Percentiles rank a stretch among this genome's conserved stretches.
Evolutionary conservation across 2,329 filamentous ascomycete genomes (phyloP).

Genomic region (Bisporella sp.): DNA sequence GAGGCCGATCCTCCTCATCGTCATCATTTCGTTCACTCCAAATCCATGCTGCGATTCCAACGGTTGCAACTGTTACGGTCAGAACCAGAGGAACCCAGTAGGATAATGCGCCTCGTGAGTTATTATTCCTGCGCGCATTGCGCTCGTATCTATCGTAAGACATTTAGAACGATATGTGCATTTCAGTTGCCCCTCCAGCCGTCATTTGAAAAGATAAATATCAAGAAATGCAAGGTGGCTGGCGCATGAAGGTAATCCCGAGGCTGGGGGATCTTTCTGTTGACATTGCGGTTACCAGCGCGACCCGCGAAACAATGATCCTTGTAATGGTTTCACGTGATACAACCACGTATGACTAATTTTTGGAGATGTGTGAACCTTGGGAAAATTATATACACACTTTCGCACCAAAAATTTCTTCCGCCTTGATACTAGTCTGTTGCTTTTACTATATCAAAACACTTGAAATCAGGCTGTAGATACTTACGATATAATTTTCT

Average conservation of each 20-base stretch:
- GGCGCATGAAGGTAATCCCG: constrained; percentile 7
- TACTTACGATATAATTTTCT: too few species aligned
- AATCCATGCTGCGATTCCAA: constrained; percentile 82
- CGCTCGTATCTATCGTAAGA: constrained; percentile 55
- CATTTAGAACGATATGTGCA: constrained; percentile 37
- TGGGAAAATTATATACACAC: too few species aligned
- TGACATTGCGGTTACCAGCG: too few species aligned
- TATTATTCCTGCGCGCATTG: constrained; percentile 29
- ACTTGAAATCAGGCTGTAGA: too few species aligned
- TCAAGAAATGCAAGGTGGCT: constrained; percentile 2
- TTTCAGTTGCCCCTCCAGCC: constrained; percentile 13
- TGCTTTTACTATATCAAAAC: too few species aligned
- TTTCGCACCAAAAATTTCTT: too few species aligned
- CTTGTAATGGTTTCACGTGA: too few species aligned
- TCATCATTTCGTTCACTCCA: constrained; percentile 82
- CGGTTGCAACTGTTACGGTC: constrained; percentile 81
- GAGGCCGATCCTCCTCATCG: constrained; percentile 54
- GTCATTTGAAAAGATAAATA: neutral
- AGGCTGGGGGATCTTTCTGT: too few species aligned
- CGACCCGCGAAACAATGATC: too few species aligned
- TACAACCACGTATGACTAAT: too few species aligned
- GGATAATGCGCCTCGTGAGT: constrained; percentile 58
- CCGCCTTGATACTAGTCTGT: too few species aligned
- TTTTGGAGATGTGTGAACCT: too few species aligned
- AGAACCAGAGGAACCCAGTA: constrained; percentile 88